phyloP scores from a whole-genome alignment of 768 basidiomycete species.

The Epithele typhae region DNA sequence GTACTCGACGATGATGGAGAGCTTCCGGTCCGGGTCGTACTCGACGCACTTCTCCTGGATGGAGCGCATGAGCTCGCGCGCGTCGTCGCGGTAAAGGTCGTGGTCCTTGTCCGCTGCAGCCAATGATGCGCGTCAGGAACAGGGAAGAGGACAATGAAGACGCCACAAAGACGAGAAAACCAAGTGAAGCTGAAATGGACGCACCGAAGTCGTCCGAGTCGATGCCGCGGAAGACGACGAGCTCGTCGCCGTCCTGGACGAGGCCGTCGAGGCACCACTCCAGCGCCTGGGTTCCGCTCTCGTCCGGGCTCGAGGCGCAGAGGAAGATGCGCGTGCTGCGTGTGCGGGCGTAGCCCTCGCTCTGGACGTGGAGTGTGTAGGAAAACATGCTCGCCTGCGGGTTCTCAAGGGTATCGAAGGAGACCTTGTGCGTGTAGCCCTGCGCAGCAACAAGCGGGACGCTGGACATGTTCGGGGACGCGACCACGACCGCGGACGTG shows the following conservation, averaged over 20 bases:
- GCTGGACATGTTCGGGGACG: constrained; percentile 2
- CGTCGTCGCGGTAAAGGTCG: constrained; percentile 76
- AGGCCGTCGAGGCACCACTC: constrained; percentile 90
- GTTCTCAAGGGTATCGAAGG: constrained; percentile 87
- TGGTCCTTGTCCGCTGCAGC: constrained; percentile 62
- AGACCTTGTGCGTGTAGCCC: constrained; percentile 61
- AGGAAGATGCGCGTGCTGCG: constrained; percentile 83
- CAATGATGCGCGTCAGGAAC: too few species aligned
- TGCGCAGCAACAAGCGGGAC: constrained; percentile 20
- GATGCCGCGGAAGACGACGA: constrained; percentile 87
- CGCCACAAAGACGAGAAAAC: background rate
- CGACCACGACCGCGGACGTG: constrained; percentile 12
- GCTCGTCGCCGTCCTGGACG: constrained; percentile 85
- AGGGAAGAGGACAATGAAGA: too few species aligned
- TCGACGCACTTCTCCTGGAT: constrained; percentile 82
- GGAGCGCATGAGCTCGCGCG: constrained; percentile 70
- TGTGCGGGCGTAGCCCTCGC: constrained; percentile 71
- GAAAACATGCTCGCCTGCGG: constrained; percentile 78
- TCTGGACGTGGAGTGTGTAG: constrained; percentile 86
- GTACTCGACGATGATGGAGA: constrained; percentile 91
- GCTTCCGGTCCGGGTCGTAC: constrained; percentile 74
- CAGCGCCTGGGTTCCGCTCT: constrained; percentile 82
- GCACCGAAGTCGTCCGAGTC: constrained; percentile 81
- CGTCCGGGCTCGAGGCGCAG: constrained; percentile 84
- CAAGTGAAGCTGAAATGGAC: too few species aligned